These are phyloP conservation scores for Isoetes taiwanensis DNA, from an alignment of 75 land plant genomes.

Conservation along the genomic window DNA sequence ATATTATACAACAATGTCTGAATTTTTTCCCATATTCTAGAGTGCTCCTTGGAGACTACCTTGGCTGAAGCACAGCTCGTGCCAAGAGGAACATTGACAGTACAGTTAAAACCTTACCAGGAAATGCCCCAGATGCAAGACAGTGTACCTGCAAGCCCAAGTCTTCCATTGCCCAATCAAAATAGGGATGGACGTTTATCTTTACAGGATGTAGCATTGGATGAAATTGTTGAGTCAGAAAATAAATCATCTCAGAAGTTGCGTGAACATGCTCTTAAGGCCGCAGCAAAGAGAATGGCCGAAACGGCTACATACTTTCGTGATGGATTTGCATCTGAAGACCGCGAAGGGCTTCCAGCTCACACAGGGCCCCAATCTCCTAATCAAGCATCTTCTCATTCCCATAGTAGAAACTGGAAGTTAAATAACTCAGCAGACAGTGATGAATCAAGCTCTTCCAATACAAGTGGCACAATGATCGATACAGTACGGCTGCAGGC, in stretches of 20 bases:
- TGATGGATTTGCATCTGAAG: slow-evolving; percentile 8
- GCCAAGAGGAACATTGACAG: slow-evolving; percentile 9
- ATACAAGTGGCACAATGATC: neutral
- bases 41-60: slow-evolving; percentile 10
- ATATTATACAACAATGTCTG: too few relatives aligned
- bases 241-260: slow-evolving; percentile 6
- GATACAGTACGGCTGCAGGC: too few relatives aligned
- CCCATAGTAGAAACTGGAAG: too few relatives aligned
- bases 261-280: slow-evolving; percentile 11
- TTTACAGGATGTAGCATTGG: slow-evolving; percentile 1
- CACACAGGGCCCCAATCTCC: neutral
- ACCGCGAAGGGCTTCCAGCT: slow-evolving; percentile 1
- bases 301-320: slow-evolving; percentile 9
- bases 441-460: neutral
- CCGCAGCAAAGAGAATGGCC: slow-evolving; percentile 14
- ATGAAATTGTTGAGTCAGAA: neutral
- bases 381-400: too few relatives aligned
- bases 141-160: neutral
- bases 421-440: neutral
- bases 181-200: neutral
- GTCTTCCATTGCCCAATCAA: neutral
- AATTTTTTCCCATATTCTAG: slow-evolving; percentile 1
- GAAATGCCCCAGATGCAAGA: neutral
- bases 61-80: slow-evolving; percentile 10
- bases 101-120: slow-evolving; percentile 5